Conservation (phyloP, 2,329 filamentous ascomycete species). For the Fusarium solani-melongenae region DNA sequence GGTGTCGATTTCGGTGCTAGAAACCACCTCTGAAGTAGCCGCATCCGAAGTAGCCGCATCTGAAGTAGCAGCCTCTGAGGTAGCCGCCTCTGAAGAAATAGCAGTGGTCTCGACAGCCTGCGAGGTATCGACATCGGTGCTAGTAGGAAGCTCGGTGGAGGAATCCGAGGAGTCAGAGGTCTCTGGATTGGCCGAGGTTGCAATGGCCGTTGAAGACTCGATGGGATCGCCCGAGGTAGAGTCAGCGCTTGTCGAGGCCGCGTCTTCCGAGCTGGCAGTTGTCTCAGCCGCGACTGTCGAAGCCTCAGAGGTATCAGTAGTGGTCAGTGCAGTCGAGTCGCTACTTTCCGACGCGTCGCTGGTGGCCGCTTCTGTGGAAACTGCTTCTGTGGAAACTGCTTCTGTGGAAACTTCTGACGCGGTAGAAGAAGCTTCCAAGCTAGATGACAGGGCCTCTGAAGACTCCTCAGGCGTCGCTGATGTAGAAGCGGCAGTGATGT, state of each 20-base stretch:
- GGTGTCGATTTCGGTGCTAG: background rate
- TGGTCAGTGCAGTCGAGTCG: background rate
- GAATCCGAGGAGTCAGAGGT: background rate
- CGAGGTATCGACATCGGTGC: background rate
- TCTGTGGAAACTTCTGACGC: background rate
- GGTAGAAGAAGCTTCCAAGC: background rate
- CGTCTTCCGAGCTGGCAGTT: background rate
- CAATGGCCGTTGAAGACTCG: background rate
- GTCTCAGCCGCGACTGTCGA: background rate
- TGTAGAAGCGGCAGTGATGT: background rate
- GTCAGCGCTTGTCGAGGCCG: background rate
- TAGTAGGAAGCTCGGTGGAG: background rate
- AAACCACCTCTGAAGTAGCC: background rate
- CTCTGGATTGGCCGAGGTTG: background rate
- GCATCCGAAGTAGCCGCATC: background rate
- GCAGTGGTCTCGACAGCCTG: background rate
- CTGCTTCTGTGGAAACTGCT: too few species aligned
- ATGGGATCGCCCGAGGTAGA: background rate
- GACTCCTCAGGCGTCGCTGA: background rate
- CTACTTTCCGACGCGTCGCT: background rate
- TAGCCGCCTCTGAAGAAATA: background rate
- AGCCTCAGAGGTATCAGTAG: background rate
- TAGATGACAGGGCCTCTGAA: background rate
- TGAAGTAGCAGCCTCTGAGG: background rate
- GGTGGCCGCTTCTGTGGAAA: background rate